These are phyloP conservation scores for Starmerella vaccinii DNA, from an alignment of 805 yeast species.

Conservation along the genomic window DNA sequence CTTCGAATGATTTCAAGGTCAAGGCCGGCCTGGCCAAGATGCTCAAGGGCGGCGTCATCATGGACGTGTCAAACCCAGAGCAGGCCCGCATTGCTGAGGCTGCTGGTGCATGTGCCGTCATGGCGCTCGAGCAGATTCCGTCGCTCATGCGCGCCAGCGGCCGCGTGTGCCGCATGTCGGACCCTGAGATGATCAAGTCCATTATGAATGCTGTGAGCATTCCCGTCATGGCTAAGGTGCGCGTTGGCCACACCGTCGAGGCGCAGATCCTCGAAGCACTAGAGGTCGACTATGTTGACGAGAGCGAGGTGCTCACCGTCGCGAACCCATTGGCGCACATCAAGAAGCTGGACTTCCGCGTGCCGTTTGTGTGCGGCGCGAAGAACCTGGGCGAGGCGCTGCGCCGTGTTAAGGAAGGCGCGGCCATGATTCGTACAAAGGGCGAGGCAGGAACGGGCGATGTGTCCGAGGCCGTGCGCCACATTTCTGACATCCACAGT, in stretches of 20 bases:
- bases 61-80: conserved; percentile 61
- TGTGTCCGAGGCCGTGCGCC: conserved; percentile 70
- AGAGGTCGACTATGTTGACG: conserved; percentile 71
- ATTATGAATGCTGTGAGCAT: conserved; percentile 52
- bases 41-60: conserved; percentile 52
- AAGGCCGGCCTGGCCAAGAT: conserved; percentile 78
- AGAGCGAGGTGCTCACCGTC: conserved; percentile 74
- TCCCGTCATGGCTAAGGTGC: conserved; percentile 72
- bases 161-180: conserved; percentile 78
- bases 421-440: conserved; percentile 78
- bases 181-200: conserved; percentile 64
- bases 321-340: conserved; percentile 65
- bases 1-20: conserved; percentile 33
- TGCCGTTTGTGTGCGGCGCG: conserved; percentile 80
- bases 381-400: conserved; percentile 73
- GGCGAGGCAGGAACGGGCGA: conserved; percentile 90
- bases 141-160: conserved; percentile 77
- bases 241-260: conserved; percentile 76
- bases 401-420: conserved; percentile 70
- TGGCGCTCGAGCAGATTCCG: conserved; percentile 79
- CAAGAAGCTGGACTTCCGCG: conserved; percentile 46
- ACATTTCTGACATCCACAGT: conserved; percentile 49
- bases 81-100: conserved; percentile 71
- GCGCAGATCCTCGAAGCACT: conserved; percentile 66
- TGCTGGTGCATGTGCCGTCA: conserved; percentile 84